Percentiles rank a stretch among this genome's conserved stretches.
phyloP scores from a whole-genome alignment of 2,329 filamentous ascomycete genomes.

The Didymella pinodella region DNA sequence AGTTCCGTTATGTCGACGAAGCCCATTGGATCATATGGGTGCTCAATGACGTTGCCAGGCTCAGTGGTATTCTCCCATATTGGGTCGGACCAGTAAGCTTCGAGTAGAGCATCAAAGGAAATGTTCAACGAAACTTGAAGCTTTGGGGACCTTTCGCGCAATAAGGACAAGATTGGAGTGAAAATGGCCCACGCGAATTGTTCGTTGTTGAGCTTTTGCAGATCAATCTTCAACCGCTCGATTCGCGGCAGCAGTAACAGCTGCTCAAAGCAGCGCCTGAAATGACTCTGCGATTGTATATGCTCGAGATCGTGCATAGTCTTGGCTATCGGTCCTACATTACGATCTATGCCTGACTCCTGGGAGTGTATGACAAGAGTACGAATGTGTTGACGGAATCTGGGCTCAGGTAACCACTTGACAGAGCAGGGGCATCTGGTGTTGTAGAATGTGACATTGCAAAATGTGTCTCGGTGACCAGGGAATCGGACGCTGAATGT shows the following conservation, averaged over 20 bases:
- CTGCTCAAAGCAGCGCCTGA: slow-evolving; percentile 13
- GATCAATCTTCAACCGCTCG: slow-evolving; percentile 19
- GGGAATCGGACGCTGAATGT: slow-evolving; percentile 15
- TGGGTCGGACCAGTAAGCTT: slow-evolving; percentile 16
- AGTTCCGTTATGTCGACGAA: slow-evolving; percentile 23
- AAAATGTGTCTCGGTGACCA: background rate
- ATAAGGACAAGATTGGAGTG: slow-evolving; percentile 20
- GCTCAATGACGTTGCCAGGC: background rate
- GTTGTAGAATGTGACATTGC: background rate
- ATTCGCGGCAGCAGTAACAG: slow-evolving; percentile 23
- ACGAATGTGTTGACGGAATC: slow-evolving; percentile 19
- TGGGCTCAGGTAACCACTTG: background rate
- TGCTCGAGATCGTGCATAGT: background rate
- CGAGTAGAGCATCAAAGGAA: slow-evolving; percentile 25
- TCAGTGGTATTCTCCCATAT: slow-evolving; percentile 11
- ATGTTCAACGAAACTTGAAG: slow-evolving; percentile 21
- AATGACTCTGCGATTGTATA: background rate
- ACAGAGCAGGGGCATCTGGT: background rate
- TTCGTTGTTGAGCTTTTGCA: slow-evolving; percentile 16
- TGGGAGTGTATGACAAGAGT: slow-evolving; percentile 18
- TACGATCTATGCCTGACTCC: slow-evolving; percentile 8
- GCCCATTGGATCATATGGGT: slow-evolving; percentile 21
- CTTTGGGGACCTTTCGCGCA: slow-evolving; percentile 19
- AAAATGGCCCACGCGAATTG: slow-evolving; percentile 25
- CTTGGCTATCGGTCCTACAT: background rate